Evolutionary conservation across 2,329 filamentous ascomycete genomes (phyloP).

Genomic region (Stachybotrys echinatus): DNA sequence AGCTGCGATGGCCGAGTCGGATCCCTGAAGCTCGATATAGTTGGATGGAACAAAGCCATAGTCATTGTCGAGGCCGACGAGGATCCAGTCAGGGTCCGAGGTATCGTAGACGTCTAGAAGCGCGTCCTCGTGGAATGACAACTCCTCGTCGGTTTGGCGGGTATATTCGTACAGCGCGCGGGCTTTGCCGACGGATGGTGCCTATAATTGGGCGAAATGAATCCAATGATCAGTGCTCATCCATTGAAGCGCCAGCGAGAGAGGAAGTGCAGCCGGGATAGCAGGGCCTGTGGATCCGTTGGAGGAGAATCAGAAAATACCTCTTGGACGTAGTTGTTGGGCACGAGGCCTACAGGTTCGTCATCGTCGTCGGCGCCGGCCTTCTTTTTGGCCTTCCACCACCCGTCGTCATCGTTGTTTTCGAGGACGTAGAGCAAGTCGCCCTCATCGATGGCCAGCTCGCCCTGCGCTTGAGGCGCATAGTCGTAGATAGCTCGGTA

Average conservation of each 20-base stretch:
- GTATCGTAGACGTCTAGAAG: constrained; percentile 80
- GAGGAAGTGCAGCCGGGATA: not conserved
- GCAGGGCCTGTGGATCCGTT: not conserved
- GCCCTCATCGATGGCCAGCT: constrained; percentile 79
- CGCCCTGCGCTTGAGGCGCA: constrained; percentile 75
- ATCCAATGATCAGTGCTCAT: constrained; percentile 8
- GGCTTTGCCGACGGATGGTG: constrained; percentile 62
- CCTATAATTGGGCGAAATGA: constrained; percentile 35
- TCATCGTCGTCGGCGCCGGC: constrained; percentile 79
- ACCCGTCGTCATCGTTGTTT: constrained; percentile 71
- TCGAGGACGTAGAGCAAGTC: constrained; percentile 86
- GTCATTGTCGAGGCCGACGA: constrained; percentile 78
- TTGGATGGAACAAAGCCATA: constrained; percentile 95
- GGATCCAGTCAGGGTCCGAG: constrained; percentile 92
- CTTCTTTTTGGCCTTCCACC: constrained; percentile 97
- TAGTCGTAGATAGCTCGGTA: constrained; percentile 94
- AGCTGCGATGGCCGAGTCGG: not conserved
- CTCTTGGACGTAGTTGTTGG: constrained; percentile 93
- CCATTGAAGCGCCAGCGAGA: not conserved
- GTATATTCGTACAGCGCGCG: constrained; percentile 98
- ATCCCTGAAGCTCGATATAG: constrained; percentile 70
- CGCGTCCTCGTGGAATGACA: constrained; percentile 90
- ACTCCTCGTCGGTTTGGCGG: constrained; percentile 93
- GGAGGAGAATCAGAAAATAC: constrained; percentile 35
- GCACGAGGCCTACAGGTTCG: constrained; percentile 83